Evolutionary conservation across 345 rosid species (phyloP), one percentile per base, ranked within the genome.

Genomic region (Cardiospermum halicacabum): DNA sequence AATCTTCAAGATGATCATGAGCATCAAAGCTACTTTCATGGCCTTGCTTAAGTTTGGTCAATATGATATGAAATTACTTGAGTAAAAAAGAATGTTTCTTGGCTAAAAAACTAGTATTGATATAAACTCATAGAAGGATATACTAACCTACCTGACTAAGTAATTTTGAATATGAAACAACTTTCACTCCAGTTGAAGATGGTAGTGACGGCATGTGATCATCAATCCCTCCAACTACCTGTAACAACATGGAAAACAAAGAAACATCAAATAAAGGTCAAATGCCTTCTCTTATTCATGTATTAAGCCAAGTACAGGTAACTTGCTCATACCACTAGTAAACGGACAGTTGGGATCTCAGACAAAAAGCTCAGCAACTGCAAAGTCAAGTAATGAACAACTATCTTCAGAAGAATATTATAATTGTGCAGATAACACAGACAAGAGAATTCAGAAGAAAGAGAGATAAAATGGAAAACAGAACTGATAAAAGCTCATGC

Each of bases 221-320:
- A 69, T 84, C 85, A 48, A 83, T 69, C 60, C 99, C 99, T 48
- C 91, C 99, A 74, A 94, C 96, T 75, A 94, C 97, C 99, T 94
- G 68, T 57, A 60, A n/a, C 51, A 37, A 56, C 13, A 76, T 43
- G 69, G 56, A 58, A 68, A 62, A 19, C 42, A 71, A 72, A 37
- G 10, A 53, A 32, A 40, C 16, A 59, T 62, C 31, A 36, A 60
- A 56, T 12, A 50, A 65, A 70, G 42, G 9, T 28, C 19, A 27
- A 37, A 49, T 25, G 24, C 11, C 22, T 55, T 45, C 31, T 68
- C 26, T 43, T 3, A 25, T 9, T 68, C 25, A 62, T 57, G 58
- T n/a, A 36, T 56, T 49, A 30, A 64, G 57, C 59, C 18, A 60
- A 60, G 59, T 36, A 22, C 6, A 69, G 59, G 58, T n/a, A 15